Percentiles rank a stretch among this genome's conserved stretches.
These are phyloP conservation scores for Blastobotrys robertii DNA, from an alignment of 805 yeast species.

Conservation along the genomic window DNA sequence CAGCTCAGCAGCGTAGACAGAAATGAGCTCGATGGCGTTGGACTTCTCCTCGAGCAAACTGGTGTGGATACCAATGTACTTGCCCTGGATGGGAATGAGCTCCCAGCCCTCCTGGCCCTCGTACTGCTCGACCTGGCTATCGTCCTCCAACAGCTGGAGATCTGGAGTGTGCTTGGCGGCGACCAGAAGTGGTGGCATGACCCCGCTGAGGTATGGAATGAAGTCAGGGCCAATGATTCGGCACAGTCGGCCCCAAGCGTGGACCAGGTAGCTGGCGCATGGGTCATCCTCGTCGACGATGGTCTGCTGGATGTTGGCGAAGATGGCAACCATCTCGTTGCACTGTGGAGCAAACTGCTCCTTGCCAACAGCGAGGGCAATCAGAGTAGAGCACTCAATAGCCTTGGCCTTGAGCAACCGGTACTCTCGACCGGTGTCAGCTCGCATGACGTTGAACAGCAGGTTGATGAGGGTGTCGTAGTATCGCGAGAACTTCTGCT, in stretches of 20 bases:
- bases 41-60: conserved; percentile 92
- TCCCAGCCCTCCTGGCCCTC: conserved; percentile 91
- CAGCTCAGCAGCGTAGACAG: conserved; percentile 75
- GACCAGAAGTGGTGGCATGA: conserved; percentile 77
- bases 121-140: conserved; percentile 73
- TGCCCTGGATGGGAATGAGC: conserved; percentile 81
- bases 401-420: conserved; percentile 82
- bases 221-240: conserved; percentile 77
- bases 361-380: conserved; percentile 90
- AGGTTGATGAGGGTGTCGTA: conserved; percentile 93
- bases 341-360: conserved; percentile 75
- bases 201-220: conserved; percentile 70
- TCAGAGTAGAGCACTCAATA: conserved; percentile 89
- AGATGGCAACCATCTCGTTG: conserved; percentile 59
- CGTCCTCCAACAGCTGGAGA: conserved; percentile 76
- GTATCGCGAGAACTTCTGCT: conserved; percentile 76
- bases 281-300: conserved; percentile 64
- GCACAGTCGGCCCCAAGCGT: conserved; percentile 94
- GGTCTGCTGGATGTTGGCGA: conserved; percentile 57
- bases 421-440: conserved; percentile 72
- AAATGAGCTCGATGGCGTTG: conserved; percentile 78
- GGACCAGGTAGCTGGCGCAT: conserved; percentile 74
- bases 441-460: conserved; percentile 62
- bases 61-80: conserved; percentile 89
- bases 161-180: conserved; percentile 89